Conservation (phyloP, 2,329 filamentous ascomycete genomes). For the Raffaelea ambrosiae region DNA sequence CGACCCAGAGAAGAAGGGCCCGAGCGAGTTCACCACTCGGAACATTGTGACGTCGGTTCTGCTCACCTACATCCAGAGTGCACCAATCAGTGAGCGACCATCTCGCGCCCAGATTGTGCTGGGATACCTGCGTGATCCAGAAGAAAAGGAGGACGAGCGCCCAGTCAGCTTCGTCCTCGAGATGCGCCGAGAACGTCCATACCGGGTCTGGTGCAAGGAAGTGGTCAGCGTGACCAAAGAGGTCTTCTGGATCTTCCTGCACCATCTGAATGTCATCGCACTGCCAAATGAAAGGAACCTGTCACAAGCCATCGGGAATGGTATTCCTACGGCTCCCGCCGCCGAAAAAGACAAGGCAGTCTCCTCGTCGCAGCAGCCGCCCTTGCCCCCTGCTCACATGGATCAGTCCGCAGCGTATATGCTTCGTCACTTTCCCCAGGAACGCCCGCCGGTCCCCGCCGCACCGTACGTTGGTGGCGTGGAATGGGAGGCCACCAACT, state of each 20-base stretch:
- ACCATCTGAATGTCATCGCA: constrained; percentile 82
- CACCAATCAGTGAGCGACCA: constrained; percentile 51
- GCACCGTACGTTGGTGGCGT: constrained; percentile 95
- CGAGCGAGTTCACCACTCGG: constrained; percentile 90
- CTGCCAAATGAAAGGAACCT: constrained; percentile 30
- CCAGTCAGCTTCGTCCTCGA: constrained; percentile 81
- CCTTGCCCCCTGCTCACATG: constrained; percentile 25
- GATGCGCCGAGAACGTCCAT: constrained; percentile 80
- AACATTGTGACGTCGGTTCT: constrained; percentile 83
- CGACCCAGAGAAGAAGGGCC: constrained; percentile 95
- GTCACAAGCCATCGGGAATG: background rate
- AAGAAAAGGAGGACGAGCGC: constrained; percentile 64
- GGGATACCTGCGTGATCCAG: constrained; percentile 69
- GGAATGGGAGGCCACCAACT: constrained; percentile 98
- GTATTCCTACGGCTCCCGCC: background rate
- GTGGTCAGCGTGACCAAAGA: constrained; percentile 90
- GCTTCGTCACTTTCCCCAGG: constrained; percentile 68
- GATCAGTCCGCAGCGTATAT: constrained; percentile 49
- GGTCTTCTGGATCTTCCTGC: constrained; percentile 98
- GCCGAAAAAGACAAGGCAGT: background rate
- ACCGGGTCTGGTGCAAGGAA: constrained; percentile 91
- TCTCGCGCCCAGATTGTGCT: constrained; percentile 66
- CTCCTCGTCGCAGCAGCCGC: constrained; percentile 16
- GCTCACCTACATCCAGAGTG: constrained; percentile 76
- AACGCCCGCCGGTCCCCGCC: constrained; percentile 82